Evolutionary conservation across 2,329 filamentous ascomycete species (phyloP).

Genomic region (Gnomoniopsis smithogilvyi): DNA sequence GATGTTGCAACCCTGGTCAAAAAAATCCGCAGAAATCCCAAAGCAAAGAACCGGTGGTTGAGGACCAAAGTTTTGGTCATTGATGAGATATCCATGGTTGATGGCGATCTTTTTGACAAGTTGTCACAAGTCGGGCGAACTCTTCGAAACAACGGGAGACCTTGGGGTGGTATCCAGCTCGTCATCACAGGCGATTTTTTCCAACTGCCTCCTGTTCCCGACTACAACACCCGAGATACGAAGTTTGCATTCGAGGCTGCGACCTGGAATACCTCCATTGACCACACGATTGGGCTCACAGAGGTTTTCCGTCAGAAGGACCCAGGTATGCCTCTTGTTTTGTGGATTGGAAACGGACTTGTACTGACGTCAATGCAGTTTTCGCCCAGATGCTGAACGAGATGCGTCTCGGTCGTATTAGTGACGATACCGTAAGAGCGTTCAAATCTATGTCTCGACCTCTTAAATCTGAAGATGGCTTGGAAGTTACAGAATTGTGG

Average conservation of each 20-base stretch:
- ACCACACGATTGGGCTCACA: slow-evolving; percentile 92
- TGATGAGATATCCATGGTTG: slow-evolving; percentile 98
- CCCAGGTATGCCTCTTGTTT: slow-evolving; percentile 44
- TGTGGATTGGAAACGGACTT: slow-evolving; percentile 8
- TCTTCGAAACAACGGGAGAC: slow-evolving; percentile 84
- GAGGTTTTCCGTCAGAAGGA: slow-evolving; percentile 97
- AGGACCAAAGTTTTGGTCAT: slow-evolving; percentile 83
- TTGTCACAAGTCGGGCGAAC: slow-evolving; percentile 81
- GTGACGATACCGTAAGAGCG: slow-evolving; percentile 67
- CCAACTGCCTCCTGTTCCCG: slow-evolving; percentile 90
- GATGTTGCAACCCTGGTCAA: slow-evolving; percentile 74
- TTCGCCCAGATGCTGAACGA: slow-evolving; percentile 97
- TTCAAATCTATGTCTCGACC: slow-evolving; percentile 74
- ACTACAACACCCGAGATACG: slow-evolving; percentile 62
- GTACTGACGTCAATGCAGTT: slow-evolving; percentile 36
- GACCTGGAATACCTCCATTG: slow-evolving; percentile 89
- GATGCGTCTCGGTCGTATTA: slow-evolving; percentile 86
- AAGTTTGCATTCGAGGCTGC: slow-evolving; percentile 93
- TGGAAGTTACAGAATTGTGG: slow-evolving; percentile 81
- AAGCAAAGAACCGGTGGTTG: slow-evolving; percentile 86
- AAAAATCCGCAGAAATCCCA: slow-evolving; percentile 85
- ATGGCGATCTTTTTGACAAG: slow-evolving; percentile 95
- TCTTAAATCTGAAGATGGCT: slow-evolving; percentile 67
- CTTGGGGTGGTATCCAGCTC: slow-evolving; percentile 94
- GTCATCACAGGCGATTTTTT: slow-evolving; percentile 98